A percentile compares a stretch with the other conserved stretches of the same genome.
Evolutionary conservation across 768 basidiomycete species (phyloP).

Genomic region (Rossbeevera mucosa): DNA sequence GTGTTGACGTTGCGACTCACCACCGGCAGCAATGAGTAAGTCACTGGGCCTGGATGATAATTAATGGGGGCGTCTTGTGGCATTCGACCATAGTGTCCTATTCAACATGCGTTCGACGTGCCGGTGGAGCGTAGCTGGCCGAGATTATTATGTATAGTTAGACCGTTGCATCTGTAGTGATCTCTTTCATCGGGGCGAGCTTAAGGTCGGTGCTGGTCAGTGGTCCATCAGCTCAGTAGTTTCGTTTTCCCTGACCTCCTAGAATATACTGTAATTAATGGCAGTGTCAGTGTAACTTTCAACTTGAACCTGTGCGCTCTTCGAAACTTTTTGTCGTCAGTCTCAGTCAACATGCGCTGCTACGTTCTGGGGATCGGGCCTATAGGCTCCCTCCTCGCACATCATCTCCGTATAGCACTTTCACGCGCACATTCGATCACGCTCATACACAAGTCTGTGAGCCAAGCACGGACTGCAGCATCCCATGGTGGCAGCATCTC

Average conservation of each 20-base stretch:
- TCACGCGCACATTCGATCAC: conserved; percentile 51
- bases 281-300: no score
- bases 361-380: conserved; percentile 79
- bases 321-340: not conserved
- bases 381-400: conserved; percentile 77
- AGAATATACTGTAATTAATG: no score
- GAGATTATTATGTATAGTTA: conserved; percentile 21
- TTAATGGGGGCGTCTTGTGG: not conserved
- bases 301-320: not conserved
- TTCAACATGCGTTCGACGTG: conserved; percentile 3
- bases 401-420: conserved; percentile 66
- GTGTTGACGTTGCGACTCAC: conserved; percentile 65
- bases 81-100: conserved; percentile 7
- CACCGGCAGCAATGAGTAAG: conserved; percentile 20
- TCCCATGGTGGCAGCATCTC: conserved; percentile 35
- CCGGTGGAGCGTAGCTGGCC: not conserved
- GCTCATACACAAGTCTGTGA: conserved; percentile 59
- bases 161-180: conserved; percentile 28
- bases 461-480: conserved; percentile 35
- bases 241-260: not conserved
- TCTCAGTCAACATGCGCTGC: conserved; percentile 46
- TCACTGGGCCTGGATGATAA: not conserved
- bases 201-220: no score
- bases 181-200: no score
- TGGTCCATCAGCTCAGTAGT: no score